phyloP scores from a whole-genome alignment of 1,139 yeast genomes.

The Candida glucosophila region DNA sequence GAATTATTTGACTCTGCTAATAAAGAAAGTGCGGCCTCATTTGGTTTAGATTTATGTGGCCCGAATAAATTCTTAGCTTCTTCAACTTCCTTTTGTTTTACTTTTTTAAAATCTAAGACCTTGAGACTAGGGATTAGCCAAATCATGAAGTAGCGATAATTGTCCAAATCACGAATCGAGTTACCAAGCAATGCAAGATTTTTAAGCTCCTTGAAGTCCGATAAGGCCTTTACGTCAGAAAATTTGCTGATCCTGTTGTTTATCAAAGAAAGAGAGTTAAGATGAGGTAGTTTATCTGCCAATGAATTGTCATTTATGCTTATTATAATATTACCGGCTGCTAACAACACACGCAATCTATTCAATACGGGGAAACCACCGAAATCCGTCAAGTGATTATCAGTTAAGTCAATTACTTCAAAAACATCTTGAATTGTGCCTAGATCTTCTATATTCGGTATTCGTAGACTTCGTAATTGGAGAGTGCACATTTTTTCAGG shows the following conservation, averaged over 20 bases:
- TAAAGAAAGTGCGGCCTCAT: constrained; percentile 3
- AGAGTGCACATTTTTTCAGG: constrained; percentile 30
- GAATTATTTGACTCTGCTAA: constrained; percentile 1
- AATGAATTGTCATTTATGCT: constrained; percentile 16
- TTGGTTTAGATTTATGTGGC: constrained; percentile 2
- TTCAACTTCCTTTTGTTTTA: constrained; percentile 47
- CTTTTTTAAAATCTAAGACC: constrained; percentile 58
- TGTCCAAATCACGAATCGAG: constrained; percentile 42
- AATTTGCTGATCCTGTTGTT: constrained; percentile 42
- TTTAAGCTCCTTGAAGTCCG: constrained; percentile 27
- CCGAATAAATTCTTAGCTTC: constrained; percentile 42
- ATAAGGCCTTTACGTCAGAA: constrained; percentile 27
- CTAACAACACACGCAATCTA: constrained; percentile 41
- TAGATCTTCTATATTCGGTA: constrained; percentile 29
- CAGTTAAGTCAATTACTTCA: constrained; percentile 57
- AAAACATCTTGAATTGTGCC: constrained; percentile 24
- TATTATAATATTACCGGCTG: constrained; percentile 50
- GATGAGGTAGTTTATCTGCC: constrained; percentile 26
- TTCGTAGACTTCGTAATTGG: constrained; percentile 24
- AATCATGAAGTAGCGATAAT: constrained; percentile 54
- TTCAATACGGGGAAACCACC: constrained; percentile 41
- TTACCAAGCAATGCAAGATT: constrained; percentile 52
- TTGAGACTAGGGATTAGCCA: constrained; percentile 57
- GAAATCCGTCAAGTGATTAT: constrained; percentile 51
- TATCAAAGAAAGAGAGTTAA: constrained; percentile 42